These are phyloP conservation scores for Nicotiana rustica DNA, from an alignment of 305 asterid species.

Conservation along the genomic window DNA sequence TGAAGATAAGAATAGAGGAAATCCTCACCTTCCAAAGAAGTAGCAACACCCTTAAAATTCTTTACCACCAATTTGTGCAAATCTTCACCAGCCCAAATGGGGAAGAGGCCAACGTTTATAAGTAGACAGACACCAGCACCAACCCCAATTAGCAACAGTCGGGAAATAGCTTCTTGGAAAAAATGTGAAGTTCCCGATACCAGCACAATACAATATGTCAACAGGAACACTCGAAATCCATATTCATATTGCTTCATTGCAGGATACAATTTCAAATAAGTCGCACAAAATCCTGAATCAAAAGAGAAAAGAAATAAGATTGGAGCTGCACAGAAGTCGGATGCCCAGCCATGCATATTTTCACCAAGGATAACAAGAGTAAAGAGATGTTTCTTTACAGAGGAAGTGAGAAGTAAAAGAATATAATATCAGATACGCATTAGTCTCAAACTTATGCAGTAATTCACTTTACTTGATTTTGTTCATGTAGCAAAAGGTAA, in stretches of 20 bases:
- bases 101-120: constrained; percentile 46
- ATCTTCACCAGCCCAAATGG: constrained; percentile 43
- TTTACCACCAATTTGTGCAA: constrained; percentile 40
- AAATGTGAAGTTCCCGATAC: constrained; percentile 78
- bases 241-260: constrained; percentile 94
- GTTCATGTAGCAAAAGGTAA: background rate
- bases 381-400: background rate
- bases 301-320: background rate
- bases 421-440: background rate
- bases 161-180: constrained; percentile 70
- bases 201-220: constrained; percentile 82
- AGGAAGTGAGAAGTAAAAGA: constrained; percentile 2
- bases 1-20: constrained; percentile 23
- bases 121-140: constrained; percentile 79
- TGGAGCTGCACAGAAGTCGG: background rate
- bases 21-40: constrained; percentile 39
- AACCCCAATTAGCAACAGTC: constrained; percentile 73
- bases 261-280: constrained; percentile 77
- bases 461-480: background rate
- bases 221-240: constrained; percentile 87
- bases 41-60: constrained; percentile 52
- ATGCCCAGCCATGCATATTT: background rate
- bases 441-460: background rate
- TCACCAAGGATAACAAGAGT: background rate
- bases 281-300: constrained; percentile 56